phyloP scores from a whole-genome alignment of 805 yeast genomes.

The Priceomyces medius region DNA sequence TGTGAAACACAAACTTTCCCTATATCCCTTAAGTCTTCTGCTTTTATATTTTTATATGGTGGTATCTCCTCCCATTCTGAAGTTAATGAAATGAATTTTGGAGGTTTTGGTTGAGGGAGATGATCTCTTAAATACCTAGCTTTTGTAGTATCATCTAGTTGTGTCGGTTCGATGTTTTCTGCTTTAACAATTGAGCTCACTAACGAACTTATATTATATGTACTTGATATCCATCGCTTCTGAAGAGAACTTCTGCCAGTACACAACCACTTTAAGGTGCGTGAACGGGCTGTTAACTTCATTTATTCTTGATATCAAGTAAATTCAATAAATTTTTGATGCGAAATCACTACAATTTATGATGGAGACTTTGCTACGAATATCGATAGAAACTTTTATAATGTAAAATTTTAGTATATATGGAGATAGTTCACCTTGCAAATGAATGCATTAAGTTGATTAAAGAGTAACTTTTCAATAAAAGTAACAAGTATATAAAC shows the following conservation, averaged over 20 bases:
- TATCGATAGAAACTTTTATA: constrained; percentile 1
- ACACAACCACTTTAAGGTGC: not conserved
- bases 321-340: not conserved
- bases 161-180: not conserved
- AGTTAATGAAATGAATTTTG: not conserved
- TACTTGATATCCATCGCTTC: not conserved
- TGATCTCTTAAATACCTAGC: not conserved
- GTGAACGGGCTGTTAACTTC: not conserved
- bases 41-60: not conserved
- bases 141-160: not conserved
- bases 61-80: not conserved
- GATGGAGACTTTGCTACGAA: no score
- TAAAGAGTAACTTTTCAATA: constrained; percentile 3
- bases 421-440: constrained; percentile 5
- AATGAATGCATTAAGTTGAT: constrained; percentile 5
- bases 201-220: not conserved
- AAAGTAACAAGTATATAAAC: constrained; percentile 2
- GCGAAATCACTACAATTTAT: not conserved
- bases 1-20: constrained; percentile 8
- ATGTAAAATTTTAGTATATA: constrained; percentile 4
- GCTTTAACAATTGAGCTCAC: not conserved
- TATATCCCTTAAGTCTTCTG: constrained; percentile 2
- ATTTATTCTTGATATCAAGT: not conserved
- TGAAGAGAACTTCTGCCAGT: not conserved
- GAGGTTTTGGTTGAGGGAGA: not conserved